A percentile compares a stretch with the other conserved stretches of the same genome.
These are phyloP conservation scores for Cyberlindnera veronae DNA, from an alignment of 805 yeast genomes.

Conservation along the genomic window DNA sequence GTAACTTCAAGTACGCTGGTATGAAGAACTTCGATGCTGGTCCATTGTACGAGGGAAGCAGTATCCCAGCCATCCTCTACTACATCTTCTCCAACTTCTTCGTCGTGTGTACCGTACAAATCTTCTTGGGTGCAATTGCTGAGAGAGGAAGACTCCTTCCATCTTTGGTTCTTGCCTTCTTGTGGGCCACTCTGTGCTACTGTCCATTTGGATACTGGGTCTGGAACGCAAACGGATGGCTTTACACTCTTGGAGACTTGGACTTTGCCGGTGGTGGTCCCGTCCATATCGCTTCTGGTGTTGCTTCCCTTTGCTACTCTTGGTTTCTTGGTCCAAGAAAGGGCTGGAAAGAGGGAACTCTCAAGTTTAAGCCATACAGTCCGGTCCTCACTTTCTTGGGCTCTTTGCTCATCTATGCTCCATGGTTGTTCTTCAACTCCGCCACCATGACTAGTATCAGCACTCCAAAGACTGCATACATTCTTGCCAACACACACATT, in stretches of 20 bases:
- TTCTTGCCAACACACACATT: conserved; percentile 86
- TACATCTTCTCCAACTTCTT: conserved; percentile 91
- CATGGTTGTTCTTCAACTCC: conserved; percentile 97
- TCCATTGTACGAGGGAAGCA: conserved; percentile 69
- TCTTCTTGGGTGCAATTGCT: conserved; percentile 86
- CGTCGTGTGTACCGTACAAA: conserved; percentile 83
- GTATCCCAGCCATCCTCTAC: conserved; percentile 44
- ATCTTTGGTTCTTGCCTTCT: conserved; percentile 68
- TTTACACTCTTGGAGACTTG: conserved; percentile 79
- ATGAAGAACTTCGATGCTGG: conserved; percentile 60
- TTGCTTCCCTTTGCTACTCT: conserved; percentile 82
- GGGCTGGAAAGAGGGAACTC: conserved; percentile 31
- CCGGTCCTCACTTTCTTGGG: conserved; percentile 88
- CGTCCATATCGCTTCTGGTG: conserved; percentile 89
- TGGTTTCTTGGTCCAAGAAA: conserved; percentile 77
- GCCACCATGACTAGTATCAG: conserved; percentile 76
- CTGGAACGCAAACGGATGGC: conserved; percentile 95
- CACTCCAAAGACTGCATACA: conserved; percentile 78
- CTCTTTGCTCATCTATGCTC: conserved; percentile 81
- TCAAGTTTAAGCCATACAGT: conserved; percentile 83
- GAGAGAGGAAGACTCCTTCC: conserved; percentile 92
- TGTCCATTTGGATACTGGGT: conserved; percentile 94
- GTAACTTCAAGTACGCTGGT: conserved; percentile 78
- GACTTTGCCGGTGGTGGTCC: conserved; percentile 99
- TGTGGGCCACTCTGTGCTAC: conserved; percentile 88